phyloP scores from a whole-genome alignment of 2,329 filamentous ascomycete species.

The Macrophomina phaseolina region DNA sequence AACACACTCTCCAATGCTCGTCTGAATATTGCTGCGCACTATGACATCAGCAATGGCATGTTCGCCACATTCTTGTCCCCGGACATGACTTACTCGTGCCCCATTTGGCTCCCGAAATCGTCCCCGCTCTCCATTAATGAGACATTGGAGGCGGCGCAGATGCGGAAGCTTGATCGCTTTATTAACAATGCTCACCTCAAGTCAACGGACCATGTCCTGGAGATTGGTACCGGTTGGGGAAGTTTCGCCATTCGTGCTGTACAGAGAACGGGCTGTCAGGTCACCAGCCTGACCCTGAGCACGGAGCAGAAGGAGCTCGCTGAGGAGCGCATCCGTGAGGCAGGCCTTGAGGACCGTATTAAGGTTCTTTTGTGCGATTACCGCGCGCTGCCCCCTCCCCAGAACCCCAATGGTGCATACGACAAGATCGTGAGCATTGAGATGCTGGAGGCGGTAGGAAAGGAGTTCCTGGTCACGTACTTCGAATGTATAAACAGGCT shows the following conservation, averaged over 20 bases:
- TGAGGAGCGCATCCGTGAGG: conserved; percentile 66
- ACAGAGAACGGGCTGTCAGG: conserved; percentile 67
- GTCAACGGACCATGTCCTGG: conserved; percentile 69
- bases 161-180: conserved; percentile 69
- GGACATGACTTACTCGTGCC: conserved; percentile 80
- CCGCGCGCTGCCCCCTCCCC: conserved; percentile 61
- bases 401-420: conserved; percentile 53
- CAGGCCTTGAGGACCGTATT: conserved; percentile 66
- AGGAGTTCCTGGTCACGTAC: conserved; percentile 70
- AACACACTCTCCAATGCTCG: conserved; percentile 61
- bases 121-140: conserved; percentile 56
- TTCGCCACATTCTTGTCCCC: conserved; percentile 74
- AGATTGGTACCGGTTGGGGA: conserved; percentile 79
- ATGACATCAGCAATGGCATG: conserved; percentile 78
- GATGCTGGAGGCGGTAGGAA: conserved; percentile 77
- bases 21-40: conserved; percentile 73
- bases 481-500: conserved; percentile 68
- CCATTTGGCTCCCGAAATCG: conserved; percentile 64
- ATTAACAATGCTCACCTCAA: conserved; percentile 70
- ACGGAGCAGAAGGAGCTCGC: conserved; percentile 72
- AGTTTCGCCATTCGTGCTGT: conserved; percentile 75
- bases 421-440: conserved; percentile 79
- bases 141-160: conserved; percentile 68
- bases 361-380: conserved; percentile 73
- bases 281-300: conserved; percentile 72